Percentiles rank a stretch among this genome's conserved stretches.
Conservation (phyloP, 208 protist genomes). For the Trypanosomatidae sp. region DNA sequence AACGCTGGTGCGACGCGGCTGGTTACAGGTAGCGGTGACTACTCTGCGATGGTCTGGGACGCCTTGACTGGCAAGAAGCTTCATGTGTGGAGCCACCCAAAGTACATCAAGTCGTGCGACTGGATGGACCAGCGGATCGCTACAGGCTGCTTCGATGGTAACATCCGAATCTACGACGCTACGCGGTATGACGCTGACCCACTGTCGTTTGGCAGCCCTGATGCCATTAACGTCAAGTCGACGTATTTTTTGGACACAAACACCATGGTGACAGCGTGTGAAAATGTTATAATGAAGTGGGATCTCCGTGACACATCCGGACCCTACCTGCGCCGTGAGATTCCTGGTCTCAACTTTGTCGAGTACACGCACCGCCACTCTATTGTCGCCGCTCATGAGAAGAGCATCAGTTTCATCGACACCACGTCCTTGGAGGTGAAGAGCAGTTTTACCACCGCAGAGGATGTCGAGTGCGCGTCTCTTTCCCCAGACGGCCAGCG, state of each 20-base stretch:
- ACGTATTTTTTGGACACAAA: constrained; percentile 87
- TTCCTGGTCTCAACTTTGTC: constrained; percentile 84
- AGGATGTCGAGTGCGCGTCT: constrained; percentile 88
- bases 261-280: constrained; percentile 84
- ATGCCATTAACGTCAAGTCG: constrained; percentile 75
- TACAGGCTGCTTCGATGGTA: constrained; percentile 91
- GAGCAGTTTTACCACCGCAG: constrained; percentile 70
- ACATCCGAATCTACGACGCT: constrained; percentile 92
- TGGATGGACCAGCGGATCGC: constrained; percentile 87
- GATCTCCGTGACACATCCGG: constrained; percentile 84
- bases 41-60: constrained; percentile 94
- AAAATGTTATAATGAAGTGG: constrained; percentile 90
- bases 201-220: constrained; percentile 62
- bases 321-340: constrained; percentile 80
- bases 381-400: constrained; percentile 85
- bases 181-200: constrained; percentile 76
- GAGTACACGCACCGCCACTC: constrained; percentile 87
- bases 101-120: constrained; percentile 95
- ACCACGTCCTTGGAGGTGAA: constrained; percentile 78
- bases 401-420: constrained; percentile 89
- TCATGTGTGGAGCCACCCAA: constrained; percentile 90
- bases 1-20: constrained; percentile 82
- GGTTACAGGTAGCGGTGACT: constrained; percentile 94
- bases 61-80: constrained; percentile 89
- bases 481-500: constrained; percentile 84